A percentile compares a stretch with the other conserved stretches of the same genome.
Evolutionary conservation across 331 rosid genomes (phyloP).

Genomic region (Cucumis variabilis): DNA sequence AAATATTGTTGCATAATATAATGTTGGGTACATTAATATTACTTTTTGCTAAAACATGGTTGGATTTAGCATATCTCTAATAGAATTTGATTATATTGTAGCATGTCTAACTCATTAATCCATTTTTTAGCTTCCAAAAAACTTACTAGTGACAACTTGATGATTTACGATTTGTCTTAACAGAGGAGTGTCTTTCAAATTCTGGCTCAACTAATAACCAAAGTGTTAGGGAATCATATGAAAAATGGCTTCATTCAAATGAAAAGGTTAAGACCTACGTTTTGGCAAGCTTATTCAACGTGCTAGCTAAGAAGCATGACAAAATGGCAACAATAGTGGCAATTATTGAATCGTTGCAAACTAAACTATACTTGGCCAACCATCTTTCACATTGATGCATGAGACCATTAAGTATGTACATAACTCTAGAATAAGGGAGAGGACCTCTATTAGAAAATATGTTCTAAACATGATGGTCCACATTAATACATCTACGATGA

Average conservation of each 20-base stretch:
- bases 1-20: background rate
- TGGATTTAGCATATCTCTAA: no score
- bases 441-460: background rate
- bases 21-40: background rate
- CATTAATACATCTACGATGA: no score
- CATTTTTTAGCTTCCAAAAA: no score
- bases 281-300: background rate
- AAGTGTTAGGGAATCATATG: background rate
- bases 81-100: no score
- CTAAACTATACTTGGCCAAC: background rate
- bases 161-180: background rate
- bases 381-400: background rate
- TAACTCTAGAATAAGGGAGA: no score
- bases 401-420: no score
- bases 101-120: no score
- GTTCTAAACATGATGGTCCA: background rate
- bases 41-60: background rate
- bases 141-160: background rate
- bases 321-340: no score
- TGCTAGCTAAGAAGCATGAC: background rate
- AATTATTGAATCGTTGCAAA: background rate
- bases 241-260: background rate
- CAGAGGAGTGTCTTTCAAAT: background rate
- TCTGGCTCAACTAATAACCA: background rate
- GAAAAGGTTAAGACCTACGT: background rate